phyloP scores from a whole-genome alignment of 1,284 basidiomycete genomes.

The Paramarasmius palmivorus region DNA sequence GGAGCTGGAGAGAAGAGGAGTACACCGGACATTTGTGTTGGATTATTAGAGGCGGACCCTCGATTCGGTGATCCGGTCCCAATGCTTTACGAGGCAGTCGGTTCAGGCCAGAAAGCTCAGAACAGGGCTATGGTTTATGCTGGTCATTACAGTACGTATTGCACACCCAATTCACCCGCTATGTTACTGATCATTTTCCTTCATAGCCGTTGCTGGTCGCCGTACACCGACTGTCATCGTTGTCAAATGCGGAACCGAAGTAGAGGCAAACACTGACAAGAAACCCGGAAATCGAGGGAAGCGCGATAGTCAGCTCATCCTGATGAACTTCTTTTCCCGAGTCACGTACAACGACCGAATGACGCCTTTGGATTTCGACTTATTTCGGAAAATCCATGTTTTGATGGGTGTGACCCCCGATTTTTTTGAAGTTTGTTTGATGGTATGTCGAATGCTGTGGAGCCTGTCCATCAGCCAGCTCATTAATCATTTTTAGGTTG shows the following conservation, averaged over 20 bases:
- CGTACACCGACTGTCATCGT: conserved; percentile 94
- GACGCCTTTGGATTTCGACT: conserved; percentile 95
- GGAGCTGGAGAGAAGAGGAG: conserved; percentile 93
- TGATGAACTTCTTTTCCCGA: conserved; percentile 99
- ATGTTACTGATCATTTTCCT: conserved; percentile 7
- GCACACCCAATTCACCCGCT: conserved; percentile 1
- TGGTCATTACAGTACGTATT: conserved; percentile 90
- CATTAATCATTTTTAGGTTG: conserved; percentile 69
- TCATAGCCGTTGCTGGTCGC: conserved; percentile 73
- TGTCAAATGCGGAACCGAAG: conserved; percentile 94
- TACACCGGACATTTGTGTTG: conserved; percentile 96
- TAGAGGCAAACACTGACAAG: conserved; percentile 78
- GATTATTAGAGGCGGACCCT: conserved; percentile 89
- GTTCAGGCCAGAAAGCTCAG: conserved; percentile 84
- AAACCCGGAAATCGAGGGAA: conserved; percentile 99
- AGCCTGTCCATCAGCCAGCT: not conserved
- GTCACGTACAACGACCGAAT: conserved; percentile 99
- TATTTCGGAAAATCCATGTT: conserved; percentile 95
- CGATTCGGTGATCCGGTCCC: conserved; percentile 96
- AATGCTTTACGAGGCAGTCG: conserved; percentile 94
- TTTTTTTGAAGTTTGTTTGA: conserved; percentile 96
- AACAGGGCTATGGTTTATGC: conserved; percentile 99
- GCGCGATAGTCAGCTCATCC: conserved; percentile 96
- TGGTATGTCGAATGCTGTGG: conserved; percentile 61
- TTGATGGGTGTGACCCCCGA: conserved; percentile 99